Percentiles rank a stretch among this genome's conserved stretches.
Evolutionary conservation across 2,329 filamentous ascomycete species (phyloP).

Genomic region (Apiospora sp.): DNA sequence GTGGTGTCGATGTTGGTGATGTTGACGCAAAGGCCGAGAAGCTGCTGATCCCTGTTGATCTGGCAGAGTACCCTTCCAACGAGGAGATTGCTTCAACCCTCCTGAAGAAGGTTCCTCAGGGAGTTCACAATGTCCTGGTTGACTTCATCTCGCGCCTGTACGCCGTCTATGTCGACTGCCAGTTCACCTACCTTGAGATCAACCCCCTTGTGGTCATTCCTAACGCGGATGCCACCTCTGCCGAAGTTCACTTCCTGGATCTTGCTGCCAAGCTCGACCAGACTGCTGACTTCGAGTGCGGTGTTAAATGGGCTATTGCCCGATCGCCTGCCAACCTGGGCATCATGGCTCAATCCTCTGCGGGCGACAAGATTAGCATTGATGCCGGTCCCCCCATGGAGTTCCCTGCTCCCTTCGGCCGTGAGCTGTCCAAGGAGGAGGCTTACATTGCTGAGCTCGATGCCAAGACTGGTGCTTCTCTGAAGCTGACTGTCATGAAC

Average conservation of each 20-base stretch:
- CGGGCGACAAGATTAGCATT: conserved; percentile 82
- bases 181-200: conserved; percentile 99
- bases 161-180: conserved; percentile 98
- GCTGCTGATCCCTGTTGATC: conserved; percentile 95
- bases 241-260: conserved; percentile 97
- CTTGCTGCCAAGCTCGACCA: conserved; percentile 98
- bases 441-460: conserved; percentile 99
- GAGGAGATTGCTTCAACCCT: conserved; percentile 86
- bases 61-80: conserved; percentile 94
- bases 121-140: conserved; percentile 96
- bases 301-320: conserved; percentile 98
- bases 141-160: conserved; percentile 99
- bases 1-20: conserved; percentile 99
- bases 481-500: conserved; percentile 98
- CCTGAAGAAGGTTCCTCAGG: conserved; percentile 91
- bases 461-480: conserved; percentile 97
- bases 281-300: conserved; percentile 98
- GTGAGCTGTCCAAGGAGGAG: conserved; percentile 98
- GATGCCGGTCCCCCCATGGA: conserved; percentile 98
- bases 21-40: conserved; percentile 99
- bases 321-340: conserved; percentile 90
- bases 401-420: conserved; percentile 98
- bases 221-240: conserved; percentile 89
- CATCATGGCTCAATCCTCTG: conserved; percentile 70
- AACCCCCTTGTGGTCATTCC: conserved; percentile 98